phyloP scores from a whole-genome alignment of 768 basidiomycete genomes.

The Suillus spraguei region DNA sequence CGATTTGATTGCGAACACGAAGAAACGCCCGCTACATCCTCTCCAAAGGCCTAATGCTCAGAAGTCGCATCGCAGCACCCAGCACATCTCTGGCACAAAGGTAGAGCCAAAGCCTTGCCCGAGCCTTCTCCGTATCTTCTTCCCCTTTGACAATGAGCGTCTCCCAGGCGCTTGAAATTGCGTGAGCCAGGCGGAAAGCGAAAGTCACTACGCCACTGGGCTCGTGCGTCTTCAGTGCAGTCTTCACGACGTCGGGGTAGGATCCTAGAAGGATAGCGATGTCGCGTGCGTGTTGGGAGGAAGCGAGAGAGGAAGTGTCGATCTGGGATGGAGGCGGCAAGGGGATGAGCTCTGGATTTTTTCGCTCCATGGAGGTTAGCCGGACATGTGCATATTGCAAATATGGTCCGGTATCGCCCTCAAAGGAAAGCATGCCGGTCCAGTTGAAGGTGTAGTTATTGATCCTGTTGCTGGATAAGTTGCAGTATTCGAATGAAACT shows the following conservation, averaged over 20 bases:
- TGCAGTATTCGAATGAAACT: too few species aligned
- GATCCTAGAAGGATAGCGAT: slow-evolving; percentile 84
- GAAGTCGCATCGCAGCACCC: slow-evolving; percentile 78
- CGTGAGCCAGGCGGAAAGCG: slow-evolving; percentile 83
- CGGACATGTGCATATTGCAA: too few species aligned
- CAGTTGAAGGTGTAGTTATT: too few species aligned
- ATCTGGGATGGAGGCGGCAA: slow-evolving; percentile 73
- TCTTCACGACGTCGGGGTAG: slow-evolving; percentile 91
- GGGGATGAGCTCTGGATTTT: slow-evolving; percentile 47
- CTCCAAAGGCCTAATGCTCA: slow-evolving; percentile 90
- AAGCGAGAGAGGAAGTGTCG: slow-evolving; percentile 63
- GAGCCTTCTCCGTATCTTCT: slow-evolving; percentile 71
- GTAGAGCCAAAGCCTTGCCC: slow-evolving; percentile 88
- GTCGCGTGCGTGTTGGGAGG: slow-evolving; percentile 76
- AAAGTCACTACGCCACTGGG: slow-evolving; percentile 92
- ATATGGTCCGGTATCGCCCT: too few species aligned
- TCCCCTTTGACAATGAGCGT: slow-evolving; percentile 85
- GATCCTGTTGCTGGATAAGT: too few species aligned
- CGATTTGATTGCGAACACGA: neutral
- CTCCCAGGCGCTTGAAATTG: slow-evolving; percentile 94
- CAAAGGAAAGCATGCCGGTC: too few species aligned
- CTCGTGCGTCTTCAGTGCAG: slow-evolving; percentile 83
- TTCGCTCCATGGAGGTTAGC: too few species aligned
- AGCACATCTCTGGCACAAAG: slow-evolving; percentile 90
- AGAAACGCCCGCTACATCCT: slow-evolving; percentile 64